Percentiles rank a stretch among this genome's conserved stretches.
phyloP scores from a whole-genome alignment of 108 stramenopile species.

The Cyclotella choctawhatcheeana region DNA sequence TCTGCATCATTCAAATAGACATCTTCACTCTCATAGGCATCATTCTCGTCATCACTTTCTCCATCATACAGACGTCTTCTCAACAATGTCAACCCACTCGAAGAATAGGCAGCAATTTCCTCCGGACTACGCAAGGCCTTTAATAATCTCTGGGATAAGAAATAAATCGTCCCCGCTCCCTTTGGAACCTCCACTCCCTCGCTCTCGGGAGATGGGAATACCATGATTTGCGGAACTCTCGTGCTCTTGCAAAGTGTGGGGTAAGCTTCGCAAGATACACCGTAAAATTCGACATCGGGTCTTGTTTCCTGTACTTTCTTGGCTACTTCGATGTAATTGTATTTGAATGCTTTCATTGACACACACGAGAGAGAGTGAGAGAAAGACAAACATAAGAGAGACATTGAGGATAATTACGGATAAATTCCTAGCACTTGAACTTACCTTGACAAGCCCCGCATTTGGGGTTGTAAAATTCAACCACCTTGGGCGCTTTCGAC shows the following conservation, averaged over 20 bases:
- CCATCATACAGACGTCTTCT: not conserved
- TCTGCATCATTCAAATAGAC: not conserved
- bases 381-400: too few relatives aligned
- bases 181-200: slow-evolving; percentile 28
- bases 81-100: not conserved
- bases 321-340: slow-evolving; percentile 28
- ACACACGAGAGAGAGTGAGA: too few relatives aligned
- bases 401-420: too few relatives aligned
- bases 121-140: slow-evolving; percentile 32
- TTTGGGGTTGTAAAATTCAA: slow-evolving; percentile 40
- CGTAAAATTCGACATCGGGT: slow-evolving; percentile 38
- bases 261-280: slow-evolving; percentile 23
- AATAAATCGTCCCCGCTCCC: slow-evolving; percentile 36
- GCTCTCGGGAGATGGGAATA: slow-evolving; percentile 3
- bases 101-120: slow-evolving; percentile 13
- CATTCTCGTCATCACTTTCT: not conserved
- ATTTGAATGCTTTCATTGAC: slow-evolving; percentile 35
- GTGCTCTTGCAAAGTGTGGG: slow-evolving; percentile 1
- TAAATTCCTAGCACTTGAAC: too few relatives aligned
- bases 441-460: slow-evolving; percentile 35
- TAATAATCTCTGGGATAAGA: slow-evolving; percentile 24
- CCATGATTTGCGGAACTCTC: slow-evolving; percentile 36
- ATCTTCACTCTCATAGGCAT: not conserved
- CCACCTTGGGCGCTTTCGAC: slow-evolving; percentile 20
- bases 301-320: slow-evolving; percentile 10